Evolutionary conservation across 257 asterid species (phyloP).

Genomic region (Solanum pinnatisectum): DNA sequence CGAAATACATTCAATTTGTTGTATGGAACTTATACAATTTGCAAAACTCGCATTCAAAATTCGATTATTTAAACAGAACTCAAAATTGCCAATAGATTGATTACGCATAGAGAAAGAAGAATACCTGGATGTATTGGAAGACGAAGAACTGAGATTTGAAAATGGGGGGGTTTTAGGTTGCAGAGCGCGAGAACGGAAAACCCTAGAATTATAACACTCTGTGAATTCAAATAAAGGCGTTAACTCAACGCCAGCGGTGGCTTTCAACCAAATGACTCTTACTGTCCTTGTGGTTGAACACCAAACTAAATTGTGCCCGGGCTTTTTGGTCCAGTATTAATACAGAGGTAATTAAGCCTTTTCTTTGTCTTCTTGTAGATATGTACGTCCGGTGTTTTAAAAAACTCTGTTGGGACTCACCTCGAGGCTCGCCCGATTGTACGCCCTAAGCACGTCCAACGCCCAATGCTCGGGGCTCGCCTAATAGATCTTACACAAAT

Average conservation of each 20-base stretch:
- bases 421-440: no score
- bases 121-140: background rate
- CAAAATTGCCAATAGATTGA: background rate
- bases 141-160: background rate
- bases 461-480: no score
- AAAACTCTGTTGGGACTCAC: no score
- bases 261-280: background rate
- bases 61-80: background rate
- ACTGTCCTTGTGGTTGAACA: background rate
- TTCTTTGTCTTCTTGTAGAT: background rate
- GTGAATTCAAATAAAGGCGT: background rate
- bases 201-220: background rate
- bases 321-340: background rate
- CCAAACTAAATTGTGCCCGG: background rate
- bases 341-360: background rate
- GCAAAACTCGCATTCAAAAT: background rate
- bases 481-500: no score
- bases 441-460: no score
- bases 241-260: background rate
- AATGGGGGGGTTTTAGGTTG: background rate
- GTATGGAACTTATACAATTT: background rate
- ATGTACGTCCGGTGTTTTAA: no score
- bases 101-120: background rate
- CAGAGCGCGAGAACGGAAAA: conserved; percentile 7
- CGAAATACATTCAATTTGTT: background rate